Conservation (phyloP, 768 basidiomycete genomes). For the Suillus tomentosus region DNA sequence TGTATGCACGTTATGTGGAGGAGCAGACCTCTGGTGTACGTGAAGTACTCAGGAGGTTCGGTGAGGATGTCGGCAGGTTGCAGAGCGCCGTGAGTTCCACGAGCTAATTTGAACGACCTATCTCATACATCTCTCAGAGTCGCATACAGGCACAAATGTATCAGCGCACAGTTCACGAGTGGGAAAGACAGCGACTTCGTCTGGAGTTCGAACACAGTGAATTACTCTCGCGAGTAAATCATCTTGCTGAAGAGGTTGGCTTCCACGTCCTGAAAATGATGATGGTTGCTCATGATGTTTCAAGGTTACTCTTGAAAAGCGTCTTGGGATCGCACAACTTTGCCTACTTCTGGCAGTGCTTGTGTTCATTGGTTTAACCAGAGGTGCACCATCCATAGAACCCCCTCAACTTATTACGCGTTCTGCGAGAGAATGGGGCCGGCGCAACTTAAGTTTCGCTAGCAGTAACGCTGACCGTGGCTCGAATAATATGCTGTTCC, state of each 20-base stretch:
- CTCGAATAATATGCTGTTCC: conserved; percentile 24
- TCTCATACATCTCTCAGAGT: conserved; percentile 43
- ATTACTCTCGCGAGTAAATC: conserved; percentile 68
- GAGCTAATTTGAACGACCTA: neutral
- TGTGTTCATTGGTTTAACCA: conserved; percentile 83
- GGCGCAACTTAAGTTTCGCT: conserved; percentile 56
- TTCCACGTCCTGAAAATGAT: neutral
- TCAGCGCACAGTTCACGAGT: conserved; percentile 63
- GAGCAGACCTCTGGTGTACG: conserved; percentile 81
- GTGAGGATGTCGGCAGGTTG: conserved; percentile 76
- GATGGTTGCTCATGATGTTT: conserved; percentile 10
- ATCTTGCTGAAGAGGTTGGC: conserved; percentile 78
- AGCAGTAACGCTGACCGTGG: conserved; percentile 46
- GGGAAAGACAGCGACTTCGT: conserved; percentile 65
- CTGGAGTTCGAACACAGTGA: conserved; percentile 73
- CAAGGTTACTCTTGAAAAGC: conserved; percentile 85
- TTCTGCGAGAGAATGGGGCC: conserved; percentile 55
- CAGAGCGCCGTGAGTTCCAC: conserved; percentile 65
- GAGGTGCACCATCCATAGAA: conserved; percentile 52
- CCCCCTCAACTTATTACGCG: conserved; percentile 17
- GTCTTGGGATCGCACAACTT: conserved; percentile 86
- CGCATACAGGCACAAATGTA: conserved; percentile 69
- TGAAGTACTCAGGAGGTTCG: conserved; percentile 70
- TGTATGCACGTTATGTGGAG: conserved; percentile 84
- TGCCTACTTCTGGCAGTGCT: conserved; percentile 81